Conservation (phyloP, 768 basidiomycete species). For the Termitomyces sp. region DNA sequence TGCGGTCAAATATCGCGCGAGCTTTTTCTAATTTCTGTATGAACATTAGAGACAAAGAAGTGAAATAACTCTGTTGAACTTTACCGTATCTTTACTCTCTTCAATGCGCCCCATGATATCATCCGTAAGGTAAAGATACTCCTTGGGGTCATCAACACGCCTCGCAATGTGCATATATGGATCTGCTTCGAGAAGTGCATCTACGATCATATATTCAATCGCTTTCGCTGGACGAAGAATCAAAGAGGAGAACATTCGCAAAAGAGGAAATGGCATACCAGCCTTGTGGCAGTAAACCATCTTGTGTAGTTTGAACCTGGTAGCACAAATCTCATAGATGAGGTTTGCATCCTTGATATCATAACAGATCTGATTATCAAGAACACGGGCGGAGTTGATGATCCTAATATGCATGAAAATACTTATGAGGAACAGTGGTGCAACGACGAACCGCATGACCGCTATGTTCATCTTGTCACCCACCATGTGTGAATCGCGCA, state of each 20-base stretch:
- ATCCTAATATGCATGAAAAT: constrained; percentile 36
- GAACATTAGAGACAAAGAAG: neutral
- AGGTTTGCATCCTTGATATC: constrained; percentile 77
- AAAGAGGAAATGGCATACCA: constrained; percentile 27
- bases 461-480: constrained; percentile 54
- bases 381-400: constrained; percentile 68
- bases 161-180: constrained; percentile 54
- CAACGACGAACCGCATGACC: constrained; percentile 35
- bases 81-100: constrained; percentile 41
- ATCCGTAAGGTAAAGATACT: constrained; percentile 65
- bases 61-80: neutral
- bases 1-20: constrained; percentile 55
- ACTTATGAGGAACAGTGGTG: neutral
- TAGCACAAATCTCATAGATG: constrained; percentile 67
- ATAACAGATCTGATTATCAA: constrained; percentile 72
- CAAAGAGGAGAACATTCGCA: neutral
- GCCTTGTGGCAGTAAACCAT: constrained; percentile 80
- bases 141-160: constrained; percentile 45
- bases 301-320: constrained; percentile 78
- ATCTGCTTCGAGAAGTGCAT: constrained; percentile 66
- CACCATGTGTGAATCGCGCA: constrained; percentile 66
- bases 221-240: constrained; percentile 48
- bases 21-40: constrained; percentile 55
- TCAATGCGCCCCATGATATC: constrained; percentile 59
- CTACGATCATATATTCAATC: constrained; percentile 83